phyloP scores from a whole-genome alignment of 768 basidiomycete genomes.

The Chiua virens region DNA sequence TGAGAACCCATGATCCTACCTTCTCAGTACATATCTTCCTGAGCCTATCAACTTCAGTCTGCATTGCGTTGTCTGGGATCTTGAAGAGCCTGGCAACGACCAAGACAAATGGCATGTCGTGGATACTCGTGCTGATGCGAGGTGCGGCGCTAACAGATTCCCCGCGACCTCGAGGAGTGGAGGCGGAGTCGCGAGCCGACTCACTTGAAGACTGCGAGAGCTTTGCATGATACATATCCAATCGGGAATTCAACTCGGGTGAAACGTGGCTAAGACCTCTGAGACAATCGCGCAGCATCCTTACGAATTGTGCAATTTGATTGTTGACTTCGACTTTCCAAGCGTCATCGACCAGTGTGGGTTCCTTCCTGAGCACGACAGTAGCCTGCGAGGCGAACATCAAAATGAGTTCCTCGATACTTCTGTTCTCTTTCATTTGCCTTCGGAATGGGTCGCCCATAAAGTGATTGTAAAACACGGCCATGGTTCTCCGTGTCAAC shows the following conservation, averaged over 20 bases:
- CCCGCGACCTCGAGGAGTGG: constrained; percentile 53
- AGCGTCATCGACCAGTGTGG: constrained; percentile 74
- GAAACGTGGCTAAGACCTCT: constrained; percentile 72
- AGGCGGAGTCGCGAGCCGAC: constrained; percentile 66
- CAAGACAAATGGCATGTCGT: constrained; percentile 77
- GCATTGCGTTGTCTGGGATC: constrained; percentile 62
- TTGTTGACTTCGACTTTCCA: constrained; percentile 94
- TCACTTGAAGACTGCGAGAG: constrained; percentile 65
- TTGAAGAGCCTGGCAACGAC: constrained; percentile 75
- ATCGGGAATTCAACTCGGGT: constrained; percentile 74
- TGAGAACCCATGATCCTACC: constrained; percentile 34
- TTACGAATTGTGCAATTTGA: constrained; percentile 88
- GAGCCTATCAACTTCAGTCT: constrained; percentile 71
- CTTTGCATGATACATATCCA: constrained; percentile 84
- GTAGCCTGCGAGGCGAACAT: constrained; percentile 94
- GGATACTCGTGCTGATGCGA: constrained; percentile 45
- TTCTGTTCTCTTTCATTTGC: constrained; percentile 94
- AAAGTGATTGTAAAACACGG: constrained; percentile 89
- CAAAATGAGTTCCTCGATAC: constrained; percentile 95
- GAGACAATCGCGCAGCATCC: constrained; percentile 80
- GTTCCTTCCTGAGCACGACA: constrained; percentile 85
- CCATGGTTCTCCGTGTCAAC: constrained; percentile 85
- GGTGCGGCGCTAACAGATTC: constrained; percentile 46
- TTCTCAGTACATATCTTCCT: constrained; percentile 72
- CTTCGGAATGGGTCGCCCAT: constrained; percentile 81